Base-by-base conservation (phyloP, 73 alveolate species). In the Tetrahymena thermophila region DNA sequence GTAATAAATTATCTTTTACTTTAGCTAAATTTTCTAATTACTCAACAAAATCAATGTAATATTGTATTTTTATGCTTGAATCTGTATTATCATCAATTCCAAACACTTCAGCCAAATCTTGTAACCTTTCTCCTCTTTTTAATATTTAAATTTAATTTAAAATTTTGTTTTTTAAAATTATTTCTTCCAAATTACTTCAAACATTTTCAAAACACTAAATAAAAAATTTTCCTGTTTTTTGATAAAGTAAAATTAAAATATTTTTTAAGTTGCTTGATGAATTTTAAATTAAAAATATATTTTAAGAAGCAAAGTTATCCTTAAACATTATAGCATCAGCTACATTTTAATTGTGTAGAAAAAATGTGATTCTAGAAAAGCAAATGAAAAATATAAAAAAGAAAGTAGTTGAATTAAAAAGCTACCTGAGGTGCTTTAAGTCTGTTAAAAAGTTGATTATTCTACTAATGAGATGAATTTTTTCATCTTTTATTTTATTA, bases 401-500 rank as follows among this genome's bases (percentile, higher is more conserved):
- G 6, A 42, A 42, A 42, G 55, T 14, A 3, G 9, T 5, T 43
- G 9, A 19, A 5, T 43, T 43, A 43, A 5, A 28, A 19, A 28
- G 37, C 37, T 71, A 71, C 89, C 89, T 71, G 17, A 71, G 37
- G 10, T 71, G 89, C 37, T 71, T 71, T 71, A 71, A 71, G 89
- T 71, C 89, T n/a, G 89, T 28, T 71, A 71, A 31, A 34, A 71
- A 71, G 37, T 85, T 95, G 25, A 95, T 95, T 35, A 95, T 95
- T 43, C 94, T 40, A 93, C 84, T 56, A 3, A 95, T 95, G 21
- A 95, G 57, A 85, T 85, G 50, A 84, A 95, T 95, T n/a, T 95
- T 95, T 89, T 95, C 97, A 95, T 95, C 97, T 25, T 95, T 95
- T 35, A 95, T 85, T 89, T 95, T 95, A 85, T 95, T 95, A 85